phyloP scores from a whole-genome alignment of 164 flowering plant genomes.

The Platanus orientalis region DNA sequence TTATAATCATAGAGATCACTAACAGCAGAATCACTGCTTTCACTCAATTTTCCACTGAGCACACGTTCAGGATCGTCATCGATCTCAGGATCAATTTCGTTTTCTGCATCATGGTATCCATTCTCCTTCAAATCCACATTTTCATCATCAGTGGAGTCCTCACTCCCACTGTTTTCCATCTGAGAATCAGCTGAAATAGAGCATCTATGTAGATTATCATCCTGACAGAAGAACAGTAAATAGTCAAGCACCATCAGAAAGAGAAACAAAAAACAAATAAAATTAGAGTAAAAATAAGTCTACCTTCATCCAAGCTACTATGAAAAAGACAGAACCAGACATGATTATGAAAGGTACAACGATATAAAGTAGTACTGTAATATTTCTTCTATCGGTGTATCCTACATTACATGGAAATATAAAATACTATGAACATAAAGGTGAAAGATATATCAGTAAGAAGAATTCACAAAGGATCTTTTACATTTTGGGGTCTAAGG shows the following conservation, averaged over 20 bases:
- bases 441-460: too few species aligned
- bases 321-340: too few species aligned
- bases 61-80: constrained; percentile 76
- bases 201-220: constrained; percentile 70
- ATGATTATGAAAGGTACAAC: too few species aligned
- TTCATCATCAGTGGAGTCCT: constrained; percentile 81
- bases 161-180: constrained; percentile 76
- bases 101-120: constrained; percentile 91
- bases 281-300: too few species aligned
- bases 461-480: too few species aligned
- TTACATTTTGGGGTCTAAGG: too few species aligned
- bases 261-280: neutral
- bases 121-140: constrained; percentile 56
- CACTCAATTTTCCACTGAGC: constrained; percentile 83
- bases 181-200: constrained; percentile 86
- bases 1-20: constrained; percentile 90
- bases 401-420: too few species aligned
- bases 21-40: constrained; percentile 81
- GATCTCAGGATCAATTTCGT: constrained; percentile 69
- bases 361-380: too few species aligned
- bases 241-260: neutral
- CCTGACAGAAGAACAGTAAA: constrained; percentile 36
- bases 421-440: too few species aligned
- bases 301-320: too few species aligned
- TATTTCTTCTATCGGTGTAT: too few species aligned